phyloP scores from a whole-genome alignment of 1,284 basidiomycete genomes.

The Rhizoctonia solani region DNA sequence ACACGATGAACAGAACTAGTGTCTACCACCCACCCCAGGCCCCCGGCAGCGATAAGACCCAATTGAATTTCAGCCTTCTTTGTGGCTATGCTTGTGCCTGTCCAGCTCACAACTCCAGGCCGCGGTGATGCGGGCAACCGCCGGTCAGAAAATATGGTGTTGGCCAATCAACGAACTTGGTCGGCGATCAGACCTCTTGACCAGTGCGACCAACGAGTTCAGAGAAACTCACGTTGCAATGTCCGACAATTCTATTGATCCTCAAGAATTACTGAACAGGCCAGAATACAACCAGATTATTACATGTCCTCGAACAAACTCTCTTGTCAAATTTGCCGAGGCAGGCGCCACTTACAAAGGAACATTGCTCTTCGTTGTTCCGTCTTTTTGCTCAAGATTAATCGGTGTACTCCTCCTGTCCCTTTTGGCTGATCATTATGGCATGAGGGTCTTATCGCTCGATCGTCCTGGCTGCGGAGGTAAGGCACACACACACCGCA shows the following conservation, averaged over 20 bases:
- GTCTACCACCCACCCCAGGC: no score
- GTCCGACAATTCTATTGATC: background rate
- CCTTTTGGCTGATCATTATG: conserved; percentile 26
- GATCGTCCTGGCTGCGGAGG: conserved; percentile 33
- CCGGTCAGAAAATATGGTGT: no score
- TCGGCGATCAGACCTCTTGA: background rate
- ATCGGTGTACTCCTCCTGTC: conserved; percentile 9
- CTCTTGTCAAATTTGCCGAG: conserved; percentile 29
- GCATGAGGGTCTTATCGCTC: conserved; percentile 21
- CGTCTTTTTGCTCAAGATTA: conserved; percentile 28
- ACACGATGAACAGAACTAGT: no score
- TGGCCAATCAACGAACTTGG: no score
- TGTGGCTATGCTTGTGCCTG: background rate
- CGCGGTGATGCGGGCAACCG: no score
- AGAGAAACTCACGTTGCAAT: no score
- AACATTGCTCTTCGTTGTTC: conserved; percentile 22
- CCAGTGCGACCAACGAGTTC: background rate
- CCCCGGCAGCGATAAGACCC: no score
- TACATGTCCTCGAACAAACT: conserved; percentile 28
- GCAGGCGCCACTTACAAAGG: conserved; percentile 14
- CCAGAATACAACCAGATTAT: conserved; percentile 25
- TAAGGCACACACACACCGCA: background rate
- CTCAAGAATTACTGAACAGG: background rate
- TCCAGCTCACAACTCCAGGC: background rate
- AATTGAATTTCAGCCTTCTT: no score